Evolutionary conservation across 345 rosid genomes (phyloP).

Genomic region (Arabis hirsuta): DNA sequence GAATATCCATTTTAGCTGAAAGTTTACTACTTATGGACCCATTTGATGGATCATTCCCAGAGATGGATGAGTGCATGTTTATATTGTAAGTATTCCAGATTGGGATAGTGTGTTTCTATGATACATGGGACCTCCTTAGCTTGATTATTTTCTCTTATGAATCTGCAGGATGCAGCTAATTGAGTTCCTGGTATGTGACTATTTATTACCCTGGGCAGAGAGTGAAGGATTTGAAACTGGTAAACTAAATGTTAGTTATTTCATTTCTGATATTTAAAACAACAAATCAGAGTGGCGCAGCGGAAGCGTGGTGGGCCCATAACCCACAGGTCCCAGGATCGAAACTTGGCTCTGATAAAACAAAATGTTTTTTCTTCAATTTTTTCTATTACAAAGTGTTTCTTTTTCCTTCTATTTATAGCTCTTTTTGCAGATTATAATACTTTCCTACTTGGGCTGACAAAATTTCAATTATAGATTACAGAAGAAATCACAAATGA

Average conservation of each 20-base stretch:
- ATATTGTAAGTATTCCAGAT: slow-evolving; percentile 56
- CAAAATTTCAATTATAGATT: background rate
- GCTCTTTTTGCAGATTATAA: background rate
- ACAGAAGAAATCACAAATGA: background rate
- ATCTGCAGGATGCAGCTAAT: slow-evolving; percentile 80
- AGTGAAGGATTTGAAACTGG: slow-evolving; percentile 59
- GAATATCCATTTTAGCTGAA: slow-evolving; percentile 66
- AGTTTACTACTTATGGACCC: slow-evolving; percentile 74
- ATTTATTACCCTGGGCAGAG: slow-evolving; percentile 63
- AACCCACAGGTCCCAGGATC: slow-evolving; percentile 78
- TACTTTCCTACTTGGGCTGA: background rate
- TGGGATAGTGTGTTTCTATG: background rate
- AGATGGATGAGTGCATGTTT: slow-evolving; percentile 68
- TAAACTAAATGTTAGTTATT: slow-evolving; percentile 28
- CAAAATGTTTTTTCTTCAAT: too few species aligned
- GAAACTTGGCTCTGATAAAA: slow-evolving; percentile 62
- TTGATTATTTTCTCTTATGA: slow-evolving; percentile 21
- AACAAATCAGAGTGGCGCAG: slow-evolving; percentile 63
- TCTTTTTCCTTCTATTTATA: background rate
- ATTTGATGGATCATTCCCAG: slow-evolving; percentile 70
- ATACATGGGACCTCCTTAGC: background rate
- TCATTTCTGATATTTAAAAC: accelerated
- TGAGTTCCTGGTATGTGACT: slow-evolving; percentile 75
- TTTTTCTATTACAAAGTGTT: too few species aligned
- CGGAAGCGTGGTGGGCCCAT: slow-evolving; percentile 72